These are phyloP conservation scores for Berberis thunbergii DNA, from an alignment of 164 flowering plant genomes.

Conservation along the genomic window DNA sequence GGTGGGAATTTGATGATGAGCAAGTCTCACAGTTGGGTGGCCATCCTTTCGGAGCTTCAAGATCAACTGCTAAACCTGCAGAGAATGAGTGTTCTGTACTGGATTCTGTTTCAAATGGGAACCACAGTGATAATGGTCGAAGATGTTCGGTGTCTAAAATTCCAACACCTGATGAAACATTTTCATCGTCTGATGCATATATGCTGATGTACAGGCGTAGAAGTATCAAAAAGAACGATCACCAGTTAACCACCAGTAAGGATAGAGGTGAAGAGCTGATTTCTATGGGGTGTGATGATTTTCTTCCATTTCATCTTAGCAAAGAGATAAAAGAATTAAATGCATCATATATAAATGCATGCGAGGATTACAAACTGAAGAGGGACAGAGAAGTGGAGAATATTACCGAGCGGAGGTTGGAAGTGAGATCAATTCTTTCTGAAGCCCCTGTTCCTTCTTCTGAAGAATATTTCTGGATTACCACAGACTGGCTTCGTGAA, in stretches of 20 bases:
- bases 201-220: conserved; percentile 81
- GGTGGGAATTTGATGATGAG: conserved; percentile 99
- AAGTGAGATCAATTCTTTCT: conserved; percentile 74
- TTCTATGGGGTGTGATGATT: conserved; percentile 9
- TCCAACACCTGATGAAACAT: conserved; percentile 26
- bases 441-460: conserved; percentile 70
- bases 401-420: conserved; percentile 56
- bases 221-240: conserved; percentile 11
- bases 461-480: conserved; percentile 74
- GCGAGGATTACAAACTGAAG: conserved; percentile 47
- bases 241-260: conserved; percentile 11
- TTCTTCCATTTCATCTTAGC: conserved; percentile 61
- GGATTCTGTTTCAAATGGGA: conserved; percentile 24
- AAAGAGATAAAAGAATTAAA: conserved; percentile 51
- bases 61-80: conserved; percentile 27
- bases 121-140: conserved; percentile 17
- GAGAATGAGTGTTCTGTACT: conserved; percentile 19
- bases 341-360: conserved; percentile 33
- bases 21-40: conserved; percentile 65
- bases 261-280: conserved; percentile 17
- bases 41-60: conserved; percentile 82
- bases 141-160: conserved; percentile 23
- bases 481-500: conserved; percentile 89
- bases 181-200: conserved; percentile 89
- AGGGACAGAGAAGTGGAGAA: conserved; percentile 41